Base-by-base conservation (phyloP, 23 red algal genomes). In the Porphyridium purpureum region DNA sequence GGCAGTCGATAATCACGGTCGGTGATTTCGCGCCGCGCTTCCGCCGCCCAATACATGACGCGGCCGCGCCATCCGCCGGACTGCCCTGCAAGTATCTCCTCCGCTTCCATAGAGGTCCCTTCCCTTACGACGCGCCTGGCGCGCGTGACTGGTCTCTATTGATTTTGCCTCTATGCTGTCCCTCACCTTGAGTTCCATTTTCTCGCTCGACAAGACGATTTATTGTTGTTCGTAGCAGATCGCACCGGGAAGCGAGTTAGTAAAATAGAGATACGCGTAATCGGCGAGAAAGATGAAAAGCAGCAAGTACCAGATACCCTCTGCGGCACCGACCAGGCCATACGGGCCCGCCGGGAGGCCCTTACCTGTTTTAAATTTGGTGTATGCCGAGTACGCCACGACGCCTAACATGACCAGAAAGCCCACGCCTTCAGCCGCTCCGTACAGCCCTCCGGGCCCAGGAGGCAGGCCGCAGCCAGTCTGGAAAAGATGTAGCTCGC, bases 401-500 rank as follows among this genome's bases (percentile, higher is more conserved):
- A 69, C 31, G 8, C 9, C 27, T 3, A 49, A 47, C 22, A 69
- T 24, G 27, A 35, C 64, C 19, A 69, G 64, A 14, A 54, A 69
- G 21, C 46, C 47, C 8, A 69, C 21, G 48, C 64, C 64, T 31
- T 69, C 64, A 5, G 46, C 64, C 8, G 64, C 64, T 27, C 64
- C 64, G 34, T 33, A 27, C 3, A 69, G 64, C 24, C 64, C 64
- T 23, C 26, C 26, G 9, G 64, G 64, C 25, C 64, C 64, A 27
- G 64, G 44, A 2, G 64, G 64, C n/a, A 69, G 64, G 27, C 64
- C 64, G 48, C 64, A 69, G 25, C 64, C 64, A 9, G 47, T 69
- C 3, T 15, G 27, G 64, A 69, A 31, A 49, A 69, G 64, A 31
- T 27, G 29, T 15, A 33, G 29, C 33, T 69, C 64, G 27, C 48